A percentile compares a stretch with the other conserved stretches of the same genome.
Conservation (phyloP, 441 rosid species). For the Capsella rubella region DNA sequence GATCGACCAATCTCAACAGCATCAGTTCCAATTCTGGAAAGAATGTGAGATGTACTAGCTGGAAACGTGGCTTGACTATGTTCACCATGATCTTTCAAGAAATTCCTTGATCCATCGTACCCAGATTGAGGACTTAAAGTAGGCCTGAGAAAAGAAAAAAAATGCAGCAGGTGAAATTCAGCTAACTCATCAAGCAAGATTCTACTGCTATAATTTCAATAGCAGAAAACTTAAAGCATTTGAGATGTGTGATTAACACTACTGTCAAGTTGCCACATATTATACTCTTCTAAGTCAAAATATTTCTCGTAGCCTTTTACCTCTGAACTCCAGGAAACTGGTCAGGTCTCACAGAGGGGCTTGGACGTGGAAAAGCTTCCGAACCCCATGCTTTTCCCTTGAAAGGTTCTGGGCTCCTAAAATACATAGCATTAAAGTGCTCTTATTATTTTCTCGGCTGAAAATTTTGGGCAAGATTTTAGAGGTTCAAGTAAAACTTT, state of each 20-base stretch:
- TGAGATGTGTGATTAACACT: slow-evolving; percentile 29
- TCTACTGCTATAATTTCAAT: slow-evolving; percentile 24
- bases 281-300: slow-evolving; percentile 13
- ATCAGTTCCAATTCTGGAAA: slow-evolving; percentile 64
- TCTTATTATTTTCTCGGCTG: slow-evolving; percentile 1
- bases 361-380: slow-evolving; percentile 49
- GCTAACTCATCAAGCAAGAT: slow-evolving; percentile 28
- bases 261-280: slow-evolving; percentile 21
- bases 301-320: slow-evolving; percentile 31
- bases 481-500: slow-evolving; percentile 14
- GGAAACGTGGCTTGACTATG: slow-evolving; percentile 51
- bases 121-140: slow-evolving; percentile 52
- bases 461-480: slow-evolving; percentile 31
- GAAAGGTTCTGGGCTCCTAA: slow-evolving; percentile 53
- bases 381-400: slow-evolving; percentile 48
- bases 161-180: slow-evolving; percentile 24
- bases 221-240: slow-evolving; percentile 34
- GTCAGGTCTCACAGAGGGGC: slow-evolving; percentile 47
- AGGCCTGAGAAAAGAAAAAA: slow-evolving; percentile 54
- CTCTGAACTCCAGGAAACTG: slow-evolving; percentile 50
- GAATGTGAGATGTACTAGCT: slow-evolving; percentile 59
- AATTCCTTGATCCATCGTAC: slow-evolving; percentile 52
- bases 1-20: slow-evolving; percentile 59
- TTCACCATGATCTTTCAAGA: slow-evolving; percentile 50
- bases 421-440: slow-evolving; percentile 33